Base-by-base conservation (phyloP, 352 stramenopile species). In the Plasmopara muralis region DNA sequence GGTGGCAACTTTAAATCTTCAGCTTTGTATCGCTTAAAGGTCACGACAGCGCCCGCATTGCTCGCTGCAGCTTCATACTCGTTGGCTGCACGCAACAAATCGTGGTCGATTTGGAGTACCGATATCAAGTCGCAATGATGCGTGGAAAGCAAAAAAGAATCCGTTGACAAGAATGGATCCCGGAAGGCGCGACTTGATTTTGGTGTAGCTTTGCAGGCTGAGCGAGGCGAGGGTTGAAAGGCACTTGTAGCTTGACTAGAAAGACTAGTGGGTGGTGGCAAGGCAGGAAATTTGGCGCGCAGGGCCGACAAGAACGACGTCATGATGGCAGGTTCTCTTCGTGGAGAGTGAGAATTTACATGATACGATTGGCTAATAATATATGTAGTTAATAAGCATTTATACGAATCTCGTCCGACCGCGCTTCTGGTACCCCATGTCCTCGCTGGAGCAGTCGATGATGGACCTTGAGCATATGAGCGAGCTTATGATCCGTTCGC, bases 61-160 rank as follows among this genome's bases (percentile, higher is more conserved):
- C 68, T 60, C 5, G 60, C 66, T 10, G 77, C 75, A 9, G 68
- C 72, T 56, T 87, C 72, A 8, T 73, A 70, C 46, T 76, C 73
- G 43, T 74, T 77, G 15, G 73, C 71, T 37, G 71, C 66, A 45
- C 53, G 57, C 10, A 88, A 64, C 18, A 71, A 51, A 18, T 67
- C 60, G 44, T 88, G 77, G 34, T 86, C 73, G 40, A 90, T 71
- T 50, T 65, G 68, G 4, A 90, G 66, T 25, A 87, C 65, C 13
- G 59, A 64, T 41, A 87, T 50, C 33, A 80, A 48, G 25, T 74
- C 66, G 47, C 50, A 47, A 39, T 41, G 57, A 38, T 64, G 64
- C 35, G 35, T 53, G 25, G 65, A 55, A 12, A 60, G 49, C 52
- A 59, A 73, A n/a, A n/a, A n/a, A 15, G 59, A 44, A 5, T 59